Conservation (phyloP, 2,329 filamentous ascomycete genomes). For the Penicillium sp. region DNA sequence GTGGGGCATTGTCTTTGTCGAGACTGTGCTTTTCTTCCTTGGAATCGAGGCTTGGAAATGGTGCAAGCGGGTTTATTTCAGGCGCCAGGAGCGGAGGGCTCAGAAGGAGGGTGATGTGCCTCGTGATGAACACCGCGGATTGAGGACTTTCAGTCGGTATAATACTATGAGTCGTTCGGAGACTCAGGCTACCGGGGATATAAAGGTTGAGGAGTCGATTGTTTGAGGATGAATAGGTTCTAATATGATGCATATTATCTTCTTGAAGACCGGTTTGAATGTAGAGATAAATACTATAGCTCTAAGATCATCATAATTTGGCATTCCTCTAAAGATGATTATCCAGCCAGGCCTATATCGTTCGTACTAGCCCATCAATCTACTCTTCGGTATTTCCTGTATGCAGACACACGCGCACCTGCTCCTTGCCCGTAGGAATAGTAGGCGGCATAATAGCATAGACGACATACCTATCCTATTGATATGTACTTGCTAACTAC, state of each 20-base stretch:
- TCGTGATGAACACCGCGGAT: constrained; percentile 9
- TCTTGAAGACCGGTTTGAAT: background rate
- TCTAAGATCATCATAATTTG: constrained; percentile 3
- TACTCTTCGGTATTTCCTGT: constrained; percentile 58
- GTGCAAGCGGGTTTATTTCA: constrained; percentile 55
- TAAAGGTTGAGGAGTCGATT: constrained; percentile 27
- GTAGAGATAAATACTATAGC: no score
- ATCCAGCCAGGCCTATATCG: constrained; percentile 48
- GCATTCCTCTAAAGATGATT: background rate
- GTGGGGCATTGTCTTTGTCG: constrained; percentile 63
- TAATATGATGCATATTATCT: background rate
- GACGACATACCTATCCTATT: constrained; percentile 55
- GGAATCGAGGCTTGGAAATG: constrained; percentile 65
- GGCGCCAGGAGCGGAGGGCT: constrained; percentile 26
- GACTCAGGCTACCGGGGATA: constrained; percentile 23
- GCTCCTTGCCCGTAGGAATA: constrained; percentile 58
- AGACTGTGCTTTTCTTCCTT: constrained; percentile 56
- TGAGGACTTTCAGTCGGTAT: constrained; percentile 30
- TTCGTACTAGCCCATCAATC: constrained; percentile 50
- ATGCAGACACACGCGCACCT: constrained; percentile 64
- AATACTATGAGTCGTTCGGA: constrained; percentile 33
- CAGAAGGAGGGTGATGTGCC: constrained; percentile 3
- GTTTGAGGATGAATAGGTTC: constrained; percentile 15
- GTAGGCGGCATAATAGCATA: constrained; percentile 65
- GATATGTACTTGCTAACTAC: constrained; percentile 56